Evolutionary conservation across 495 filamentous ascomycete genomes (phyloP).

Genomic region (Penicillium desertorum): DNA sequence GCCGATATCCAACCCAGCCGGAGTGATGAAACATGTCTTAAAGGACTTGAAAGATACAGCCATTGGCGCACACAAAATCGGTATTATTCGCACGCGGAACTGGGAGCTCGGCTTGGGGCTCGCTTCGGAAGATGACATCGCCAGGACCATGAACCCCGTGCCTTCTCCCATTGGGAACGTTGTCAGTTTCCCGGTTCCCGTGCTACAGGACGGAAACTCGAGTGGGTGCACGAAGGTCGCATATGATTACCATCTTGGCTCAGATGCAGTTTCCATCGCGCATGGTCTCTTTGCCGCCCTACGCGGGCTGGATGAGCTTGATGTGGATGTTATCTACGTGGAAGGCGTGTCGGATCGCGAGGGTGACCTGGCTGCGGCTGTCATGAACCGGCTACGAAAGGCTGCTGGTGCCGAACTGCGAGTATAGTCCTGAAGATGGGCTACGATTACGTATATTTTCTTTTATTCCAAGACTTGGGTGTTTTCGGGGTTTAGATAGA

Average conservation of each 20-base stretch:
- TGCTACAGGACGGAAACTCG: slow-evolving; percentile 28
- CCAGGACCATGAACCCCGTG: slow-evolving; percentile 27
- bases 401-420: slow-evolving; percentile 61
- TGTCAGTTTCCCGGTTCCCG: slow-evolving; percentile 34
- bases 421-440: slow-evolving; percentile 25
- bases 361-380: slow-evolving; percentile 81
- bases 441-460: slow-evolving; percentile 6
- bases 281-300: slow-evolving; percentile 84
- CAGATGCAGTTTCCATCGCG: slow-evolving; percentile 68
- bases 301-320: slow-evolving; percentile 74
- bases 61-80: slow-evolving; percentile 44
- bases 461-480: neutral
- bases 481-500: slow-evolving; percentile 1
- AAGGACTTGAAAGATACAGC: slow-evolving; percentile 40
- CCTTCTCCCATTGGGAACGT: slow-evolving; percentile 32
- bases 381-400: slow-evolving; percentile 95
- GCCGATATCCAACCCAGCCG: slow-evolving; percentile 35
- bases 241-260: slow-evolving; percentile 62
- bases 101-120: slow-evolving; percentile 43
- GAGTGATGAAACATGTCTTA: slow-evolving; percentile 34
- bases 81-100: slow-evolving; percentile 46
- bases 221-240: slow-evolving; percentile 34
- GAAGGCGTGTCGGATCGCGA: slow-evolving; percentile 79
- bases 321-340: slow-evolving; percentile 83
- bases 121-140: slow-evolving; percentile 27